Percentiles rank a stretch among this genome's conserved stretches.
These are phyloP conservation scores for Hydnomerulius pinastri DNA, from an alignment of 768 basidiomycete species.

Conservation along the genomic window DNA sequence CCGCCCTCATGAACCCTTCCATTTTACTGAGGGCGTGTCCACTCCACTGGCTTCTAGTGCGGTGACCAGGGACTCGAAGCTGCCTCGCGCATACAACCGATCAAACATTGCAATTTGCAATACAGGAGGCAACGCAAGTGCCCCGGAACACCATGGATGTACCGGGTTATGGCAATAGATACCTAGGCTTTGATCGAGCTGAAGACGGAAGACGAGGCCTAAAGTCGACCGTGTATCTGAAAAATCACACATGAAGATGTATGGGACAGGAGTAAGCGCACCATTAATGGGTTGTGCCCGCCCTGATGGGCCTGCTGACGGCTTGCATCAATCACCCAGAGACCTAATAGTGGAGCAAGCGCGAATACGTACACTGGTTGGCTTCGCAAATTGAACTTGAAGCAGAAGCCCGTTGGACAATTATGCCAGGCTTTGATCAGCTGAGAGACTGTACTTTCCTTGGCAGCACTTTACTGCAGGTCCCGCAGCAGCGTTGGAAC, in stretches of 20 bases:
- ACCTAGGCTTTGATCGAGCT: slow-evolving; percentile 26
- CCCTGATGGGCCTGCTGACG: slow-evolving; percentile 15
- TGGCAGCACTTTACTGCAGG: not conserved
- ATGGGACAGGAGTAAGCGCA: slow-evolving; percentile 18
- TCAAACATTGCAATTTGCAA: slow-evolving; percentile 25
- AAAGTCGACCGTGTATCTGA: slow-evolving; percentile 14
- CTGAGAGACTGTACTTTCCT: slow-evolving; percentile 9
- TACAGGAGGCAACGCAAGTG: slow-evolving; percentile 14
- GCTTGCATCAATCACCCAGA: slow-evolving; percentile 11
- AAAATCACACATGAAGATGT: slow-evolving; percentile 13
- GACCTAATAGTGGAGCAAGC: slow-evolving; percentile 22
- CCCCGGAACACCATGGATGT: slow-evolving; percentile 22
- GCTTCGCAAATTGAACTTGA: slow-evolving; percentile 18
- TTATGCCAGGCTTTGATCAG: slow-evolving; percentile 7
- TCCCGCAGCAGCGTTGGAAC: not conserved
- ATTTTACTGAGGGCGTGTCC: not conserved
- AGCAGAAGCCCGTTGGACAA: slow-evolving; percentile 12
- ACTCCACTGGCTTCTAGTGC: not conserved
- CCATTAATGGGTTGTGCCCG: slow-evolving; percentile 6
- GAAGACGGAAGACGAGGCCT: slow-evolving; percentile 12
- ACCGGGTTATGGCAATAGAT: slow-evolving; percentile 17
- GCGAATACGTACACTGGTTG: slow-evolving; percentile 28
- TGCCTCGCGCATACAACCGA: slow-evolving; percentile 23
- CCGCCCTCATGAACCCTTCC: not conserved
- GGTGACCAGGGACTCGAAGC: slow-evolving; percentile 12